Conservation (phyloP, 2,329 filamentous ascomycete species). For the Penicillium sp. region DNA sequence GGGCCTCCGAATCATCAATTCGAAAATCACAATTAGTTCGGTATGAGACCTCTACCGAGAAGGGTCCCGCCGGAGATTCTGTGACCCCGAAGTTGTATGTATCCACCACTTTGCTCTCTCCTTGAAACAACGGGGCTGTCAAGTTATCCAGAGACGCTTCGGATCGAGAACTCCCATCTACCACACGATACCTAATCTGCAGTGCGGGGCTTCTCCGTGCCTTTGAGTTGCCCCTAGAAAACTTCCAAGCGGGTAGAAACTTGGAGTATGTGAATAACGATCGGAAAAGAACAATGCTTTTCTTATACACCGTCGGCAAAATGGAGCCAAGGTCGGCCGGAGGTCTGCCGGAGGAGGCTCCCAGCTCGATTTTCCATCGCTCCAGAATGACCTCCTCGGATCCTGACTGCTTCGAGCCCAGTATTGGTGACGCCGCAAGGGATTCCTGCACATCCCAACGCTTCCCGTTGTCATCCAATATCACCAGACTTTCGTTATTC, state of each 20-base stretch:
- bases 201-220: slow-evolving; percentile 63
- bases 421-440: slow-evolving; percentile 61
- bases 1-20: slow-evolving; percentile 84
- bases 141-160: slow-evolving; percentile 66
- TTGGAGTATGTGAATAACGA: slow-evolving; percentile 81
- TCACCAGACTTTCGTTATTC: slow-evolving; percentile 81
- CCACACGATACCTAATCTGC: slow-evolving; percentile 77
- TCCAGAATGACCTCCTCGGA: slow-evolving; percentile 79
- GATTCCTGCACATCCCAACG: slow-evolving; percentile 89
- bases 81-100: slow-evolving; percentile 80
- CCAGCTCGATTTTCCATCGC: slow-evolving; percentile 84
- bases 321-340: slow-evolving; percentile 55
- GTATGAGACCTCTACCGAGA: slow-evolving; percentile 80
- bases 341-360: slow-evolving; percentile 59
- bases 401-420: slow-evolving; percentile 40
- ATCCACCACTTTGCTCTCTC: slow-evolving; percentile 64
- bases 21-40: slow-evolving; percentile 87
- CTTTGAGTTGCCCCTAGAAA: slow-evolving; percentile 73
- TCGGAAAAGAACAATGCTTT: slow-evolving; percentile 91
- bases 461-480: slow-evolving; percentile 85
- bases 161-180: slow-evolving; percentile 57
- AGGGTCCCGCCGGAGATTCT: slow-evolving; percentile 80
- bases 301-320: slow-evolving; percentile 92
- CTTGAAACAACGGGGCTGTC: slow-evolving; percentile 67
- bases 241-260: slow-evolving; percentile 82